phyloP scores from a whole-genome alignment of 1,139 yeast species.

The Zygosaccharomyces sapae region DNA sequence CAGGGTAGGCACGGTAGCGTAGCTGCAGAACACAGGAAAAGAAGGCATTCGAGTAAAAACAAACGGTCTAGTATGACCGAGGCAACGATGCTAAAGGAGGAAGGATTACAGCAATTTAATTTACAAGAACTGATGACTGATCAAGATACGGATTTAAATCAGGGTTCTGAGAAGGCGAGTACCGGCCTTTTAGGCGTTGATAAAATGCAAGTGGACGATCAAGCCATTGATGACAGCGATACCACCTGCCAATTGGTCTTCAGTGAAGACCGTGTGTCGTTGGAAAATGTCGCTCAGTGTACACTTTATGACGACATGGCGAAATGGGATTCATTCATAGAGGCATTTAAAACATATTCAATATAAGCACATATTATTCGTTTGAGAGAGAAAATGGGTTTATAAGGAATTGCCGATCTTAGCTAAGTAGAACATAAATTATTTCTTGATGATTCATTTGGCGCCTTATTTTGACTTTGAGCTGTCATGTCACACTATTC shows the following conservation, averaged over 20 bases:
- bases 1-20: slow-evolving; percentile 12
- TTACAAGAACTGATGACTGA: slow-evolving; percentile 34
- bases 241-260: slow-evolving; percentile 19
- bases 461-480: no score
- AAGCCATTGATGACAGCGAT: slow-evolving; percentile 7
- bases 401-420: neutral
- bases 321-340: slow-evolving; percentile 27
- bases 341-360: slow-evolving; percentile 9
- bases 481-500: no score
- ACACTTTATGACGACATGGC: slow-evolving; percentile 24
- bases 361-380: neutral
- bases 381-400: neutral
- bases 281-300: slow-evolving; percentile 24
- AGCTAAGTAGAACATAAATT: no score
- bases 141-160: slow-evolving; percentile 23
- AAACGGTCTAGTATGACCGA: slow-evolving; percentile 33
- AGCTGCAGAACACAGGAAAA: slow-evolving; percentile 18
- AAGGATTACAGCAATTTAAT: slow-evolving; percentile 34
- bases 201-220: slow-evolving; percentile 14
- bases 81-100: slow-evolving; percentile 33
- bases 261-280: slow-evolving; percentile 31
- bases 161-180: slow-evolving; percentile 6
- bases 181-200: slow-evolving; percentile 13
- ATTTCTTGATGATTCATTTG: no score
- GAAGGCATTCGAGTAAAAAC: slow-evolving; percentile 29